These are phyloP conservation scores for Entelexis paramagnoliae DNA, from an alignment of 1,139 yeast genomes.

Conservation along the genomic window DNA sequence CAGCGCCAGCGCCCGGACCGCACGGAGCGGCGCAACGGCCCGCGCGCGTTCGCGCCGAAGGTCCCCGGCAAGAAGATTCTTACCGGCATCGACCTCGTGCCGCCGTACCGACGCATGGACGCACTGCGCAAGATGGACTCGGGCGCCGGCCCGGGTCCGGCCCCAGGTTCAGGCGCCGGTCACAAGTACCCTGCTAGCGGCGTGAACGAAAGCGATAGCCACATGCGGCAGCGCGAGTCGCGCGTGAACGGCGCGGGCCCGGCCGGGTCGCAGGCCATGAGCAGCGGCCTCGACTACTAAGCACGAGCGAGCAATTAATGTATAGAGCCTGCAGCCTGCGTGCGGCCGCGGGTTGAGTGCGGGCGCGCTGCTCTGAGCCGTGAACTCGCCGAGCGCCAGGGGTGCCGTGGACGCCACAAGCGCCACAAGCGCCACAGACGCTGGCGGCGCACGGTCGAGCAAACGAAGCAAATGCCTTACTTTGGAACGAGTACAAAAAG, in stretches of 20 bases:
- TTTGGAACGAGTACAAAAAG: too few species aligned
- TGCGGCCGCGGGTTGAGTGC: too few species aligned
- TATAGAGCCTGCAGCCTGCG: too few species aligned
- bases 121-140: constrained; percentile 7
- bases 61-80: constrained; percentile 17
- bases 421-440: too few species aligned
- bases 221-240: constrained; percentile 1
- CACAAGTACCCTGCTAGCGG: too few species aligned
- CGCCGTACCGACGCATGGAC: constrained; percentile 18
- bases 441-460: too few species aligned
- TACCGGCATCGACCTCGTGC: constrained; percentile 14
- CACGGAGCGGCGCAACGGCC: not conserved
- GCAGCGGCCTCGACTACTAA: constrained; percentile 15
- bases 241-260: not conserved
- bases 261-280: constrained; percentile 9
- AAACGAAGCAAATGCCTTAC: too few species aligned
- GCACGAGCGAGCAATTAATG: not conserved
- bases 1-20: not conserved
- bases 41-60: constrained; percentile 20
- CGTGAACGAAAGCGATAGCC: not conserved
- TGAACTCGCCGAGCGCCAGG: too few species aligned
- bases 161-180: too few species aligned
- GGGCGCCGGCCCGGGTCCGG: not conserved
- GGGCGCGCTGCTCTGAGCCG: too few species aligned
- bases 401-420: too few species aligned